Percentiles rank a stretch among this genome's conserved stretches.
phyloP scores from a whole-genome alignment of 1,284 basidiomycete genomes.

The Agroathelia rolfsii region DNA sequence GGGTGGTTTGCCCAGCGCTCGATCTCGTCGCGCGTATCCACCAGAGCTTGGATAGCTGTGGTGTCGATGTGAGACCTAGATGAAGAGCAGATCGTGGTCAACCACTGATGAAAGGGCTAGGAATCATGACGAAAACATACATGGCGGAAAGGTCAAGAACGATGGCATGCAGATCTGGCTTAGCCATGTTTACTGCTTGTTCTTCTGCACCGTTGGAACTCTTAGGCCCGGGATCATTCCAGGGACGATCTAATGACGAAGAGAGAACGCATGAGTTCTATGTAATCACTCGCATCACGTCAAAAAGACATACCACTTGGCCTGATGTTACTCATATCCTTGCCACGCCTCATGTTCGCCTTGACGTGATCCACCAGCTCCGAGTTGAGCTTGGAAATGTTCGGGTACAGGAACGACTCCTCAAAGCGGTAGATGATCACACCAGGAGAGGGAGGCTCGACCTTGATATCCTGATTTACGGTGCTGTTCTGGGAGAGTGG shows the following conservation, averaged over 20 bases:
- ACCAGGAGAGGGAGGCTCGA: constrained; percentile 77
- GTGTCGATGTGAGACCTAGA: constrained; percentile 69
- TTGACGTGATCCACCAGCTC: constrained; percentile 79
- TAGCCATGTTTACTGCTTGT: constrained; percentile 41
- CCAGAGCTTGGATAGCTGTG: constrained; percentile 84
- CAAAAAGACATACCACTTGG: too few species aligned
- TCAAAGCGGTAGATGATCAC: constrained; percentile 91
- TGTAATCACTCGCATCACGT: too few species aligned
- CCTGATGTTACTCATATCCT: constrained; percentile 54
- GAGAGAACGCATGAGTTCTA: too few species aligned
- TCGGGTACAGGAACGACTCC: constrained; percentile 92
- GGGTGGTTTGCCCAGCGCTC: constrained; percentile 79
- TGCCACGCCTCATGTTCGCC: constrained; percentile 65
- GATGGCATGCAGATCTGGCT: constrained; percentile 73
- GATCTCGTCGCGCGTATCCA: constrained; percentile 81
- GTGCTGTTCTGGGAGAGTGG: constrained; percentile 61
- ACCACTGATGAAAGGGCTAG: background rate
- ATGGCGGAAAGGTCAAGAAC: constrained; percentile 89
- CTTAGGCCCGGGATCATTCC: constrained; percentile 93
- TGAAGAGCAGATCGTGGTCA: constrained; percentile 6
- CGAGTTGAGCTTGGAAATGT: constrained; percentile 74
- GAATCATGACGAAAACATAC: constrained; percentile 39
- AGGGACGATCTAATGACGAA: too few species aligned
- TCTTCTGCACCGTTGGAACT: constrained; percentile 37
- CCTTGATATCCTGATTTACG: constrained; percentile 62